Evolutionary conservation across 2,329 filamentous ascomycete species (phyloP), one percentile per base, ranked within the genome.

Genomic region (Clarireedia homoeocarpa): DNA sequence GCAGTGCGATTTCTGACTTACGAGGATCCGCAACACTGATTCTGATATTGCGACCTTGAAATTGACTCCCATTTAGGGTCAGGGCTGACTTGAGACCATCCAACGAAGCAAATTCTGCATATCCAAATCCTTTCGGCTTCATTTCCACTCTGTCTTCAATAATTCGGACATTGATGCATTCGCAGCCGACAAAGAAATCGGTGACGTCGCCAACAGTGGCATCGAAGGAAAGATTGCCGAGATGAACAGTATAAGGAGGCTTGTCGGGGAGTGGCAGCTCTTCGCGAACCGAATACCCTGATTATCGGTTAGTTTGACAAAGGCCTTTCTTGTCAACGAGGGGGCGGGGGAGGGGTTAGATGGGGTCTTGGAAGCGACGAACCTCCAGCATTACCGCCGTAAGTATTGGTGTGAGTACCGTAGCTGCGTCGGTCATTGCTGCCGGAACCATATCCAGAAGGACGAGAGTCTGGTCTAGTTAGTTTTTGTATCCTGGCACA

Each of bases 1-100:
- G 10, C 27, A 47, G 15, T 20, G 12, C n/a, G 5, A 17, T 9
- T 20, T n/a, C 23, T 24, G 26, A 82, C 91, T 74, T 86, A 99
- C 94, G 92, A 72, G 94, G 94, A 77, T 99, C 95, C 51, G 94
- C 95, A 70, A 99, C 86, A 77, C 91, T 96, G 71, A 97, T 86
- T 71, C 90, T 85, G 71, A 99, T 91, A 69, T 85, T 88, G 65
- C 94, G 86, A 65, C 91, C 91, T 71, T 95, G 87, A 72, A 97
- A 91, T 58, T 83, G 84, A 59, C 83, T 79, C 66, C 90, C 89
- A 67, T 91, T 91, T 61, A 94, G 81, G 58, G 84, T 83, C 62
- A 99, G 81, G 56, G 94, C 94, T 74, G 91, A 87, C 78, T 95
- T 95, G 68, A 99, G 77, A 58, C 92, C 92, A 50, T 97, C 92